Evolutionary conservation across 2,329 filamentous ascomycete species (phyloP).

Genomic region (Fusarium tjaetaba): DNA sequence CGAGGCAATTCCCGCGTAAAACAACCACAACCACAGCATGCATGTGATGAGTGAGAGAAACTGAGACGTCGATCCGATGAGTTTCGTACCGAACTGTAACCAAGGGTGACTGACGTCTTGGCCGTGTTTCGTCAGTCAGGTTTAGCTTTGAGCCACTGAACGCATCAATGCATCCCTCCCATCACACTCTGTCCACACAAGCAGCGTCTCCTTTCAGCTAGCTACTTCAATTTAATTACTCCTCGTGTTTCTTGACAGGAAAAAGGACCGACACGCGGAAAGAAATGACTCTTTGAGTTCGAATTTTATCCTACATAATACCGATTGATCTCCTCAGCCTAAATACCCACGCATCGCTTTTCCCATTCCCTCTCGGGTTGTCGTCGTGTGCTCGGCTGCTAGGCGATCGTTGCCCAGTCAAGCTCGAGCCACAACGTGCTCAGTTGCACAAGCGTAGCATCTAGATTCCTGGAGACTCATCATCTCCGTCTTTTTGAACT

Average conservation of each 20-base stretch:
- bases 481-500: constrained; percentile 20
- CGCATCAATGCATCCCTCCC: constrained; percentile 30
- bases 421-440: constrained; percentile 26
- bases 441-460: constrained; percentile 33
- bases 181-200: background rate
- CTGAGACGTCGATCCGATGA: constrained; percentile 22
- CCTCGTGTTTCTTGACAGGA: background rate
- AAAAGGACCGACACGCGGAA: background rate
- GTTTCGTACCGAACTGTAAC: background rate
- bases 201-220: background rate
- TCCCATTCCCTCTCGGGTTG: constrained; percentile 9
- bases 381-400: constrained; percentile 11
- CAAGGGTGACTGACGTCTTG: constrained; percentile 37
- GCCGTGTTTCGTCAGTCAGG: constrained; percentile 29
- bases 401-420: constrained; percentile 29
- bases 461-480: constrained; percentile 28
- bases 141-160: constrained; percentile 40
- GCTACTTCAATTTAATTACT: background rate
- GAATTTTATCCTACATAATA: background rate
- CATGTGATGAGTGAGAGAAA: constrained; percentile 16
- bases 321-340: constrained; percentile 1
- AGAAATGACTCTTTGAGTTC: background rate
- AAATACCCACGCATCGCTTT: constrained; percentile 14
- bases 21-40: constrained; percentile 13
- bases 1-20: constrained; percentile 18